phyloP scores from a whole-genome alignment of 2,329 filamentous ascomycete genomes.

The Sporothrix curviconia region DNA sequence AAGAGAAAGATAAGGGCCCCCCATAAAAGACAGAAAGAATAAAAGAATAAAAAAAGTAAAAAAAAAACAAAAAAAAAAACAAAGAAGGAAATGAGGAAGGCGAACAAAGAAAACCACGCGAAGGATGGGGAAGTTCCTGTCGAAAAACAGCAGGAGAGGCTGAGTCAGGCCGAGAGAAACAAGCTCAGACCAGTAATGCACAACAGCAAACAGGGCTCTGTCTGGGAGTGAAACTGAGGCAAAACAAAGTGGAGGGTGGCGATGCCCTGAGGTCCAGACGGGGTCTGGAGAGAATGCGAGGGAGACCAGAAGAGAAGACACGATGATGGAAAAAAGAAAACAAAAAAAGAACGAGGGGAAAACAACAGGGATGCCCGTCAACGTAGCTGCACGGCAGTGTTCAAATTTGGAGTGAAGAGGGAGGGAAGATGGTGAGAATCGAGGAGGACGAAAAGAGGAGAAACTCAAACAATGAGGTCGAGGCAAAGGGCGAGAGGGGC shows the following conservation, averaged over 20 bases:
- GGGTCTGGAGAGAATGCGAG: not conserved
- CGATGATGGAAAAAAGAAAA: not conserved
- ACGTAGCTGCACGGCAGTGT: too few species aligned
- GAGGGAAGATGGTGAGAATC: not conserved
- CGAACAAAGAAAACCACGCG: not conserved
- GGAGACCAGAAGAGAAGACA: not conserved
- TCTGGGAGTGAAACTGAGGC: slow-evolving; percentile 7
- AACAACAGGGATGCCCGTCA: too few species aligned
- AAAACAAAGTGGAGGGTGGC: slow-evolving; percentile 4
- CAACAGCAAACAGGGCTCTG: too few species aligned
- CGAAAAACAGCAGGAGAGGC: not conserved
- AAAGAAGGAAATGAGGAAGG: not conserved
- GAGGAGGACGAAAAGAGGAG: not conserved
- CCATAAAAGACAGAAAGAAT: not conserved
- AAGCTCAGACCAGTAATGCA: slow-evolving; percentile 10
- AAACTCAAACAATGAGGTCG: not conserved
- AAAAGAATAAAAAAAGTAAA: not conserved
- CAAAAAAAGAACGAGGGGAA: not conserved
- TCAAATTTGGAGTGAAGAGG: not conserved
- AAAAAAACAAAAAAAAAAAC: not conserved
- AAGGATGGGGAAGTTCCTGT: slow-evolving; percentile 3
- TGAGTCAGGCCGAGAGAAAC: slow-evolving; percentile 4
- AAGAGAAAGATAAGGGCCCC: too few species aligned
- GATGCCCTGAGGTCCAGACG: not conserved
- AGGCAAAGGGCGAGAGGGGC: not conserved